A percentile compares a stretch with the other conserved stretches of the same genome.
Evolutionary conservation across 2,329 filamentous ascomycete species (phyloP).

Genomic region (Diaporthe batatas): DNA sequence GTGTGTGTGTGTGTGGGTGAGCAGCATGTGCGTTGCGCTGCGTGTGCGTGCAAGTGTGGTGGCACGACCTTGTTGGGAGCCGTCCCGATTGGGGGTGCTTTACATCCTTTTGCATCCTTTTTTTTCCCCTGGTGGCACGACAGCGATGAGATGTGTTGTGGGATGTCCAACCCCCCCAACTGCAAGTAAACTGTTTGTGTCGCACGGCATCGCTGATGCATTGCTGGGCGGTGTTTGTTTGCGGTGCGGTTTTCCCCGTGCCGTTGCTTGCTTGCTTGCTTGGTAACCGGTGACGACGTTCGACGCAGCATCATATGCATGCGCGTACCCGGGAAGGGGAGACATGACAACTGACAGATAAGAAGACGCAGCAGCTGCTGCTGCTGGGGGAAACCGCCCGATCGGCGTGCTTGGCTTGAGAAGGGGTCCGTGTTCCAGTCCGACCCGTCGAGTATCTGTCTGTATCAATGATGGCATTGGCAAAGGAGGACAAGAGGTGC

Average conservation of each 20-base stretch:
- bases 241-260: conserved; percentile 3
- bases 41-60: conserved; percentile 7
- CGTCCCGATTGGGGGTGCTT: conserved; percentile 25
- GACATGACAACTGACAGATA: conserved; percentile 32
- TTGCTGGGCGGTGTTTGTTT: conserved; percentile 2
- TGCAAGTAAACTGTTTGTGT: conserved; percentile 20
- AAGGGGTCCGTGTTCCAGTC: background rate
- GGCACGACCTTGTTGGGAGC: background rate
- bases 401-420: background rate
- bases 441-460: conserved; percentile 7
- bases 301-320: conserved; percentile 4
- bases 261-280: background rate
- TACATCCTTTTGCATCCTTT: background rate
- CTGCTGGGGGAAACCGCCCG: background rate
- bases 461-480: too few relatives aligned
- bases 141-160: conserved; percentile 13
- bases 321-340: background rate
- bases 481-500: background rate
- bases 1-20: background rate
- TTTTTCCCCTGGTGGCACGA: conserved; percentile 3
- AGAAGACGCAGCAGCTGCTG: background rate
- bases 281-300: conserved; percentile 15
- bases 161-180: background rate
- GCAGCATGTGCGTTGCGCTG: too few relatives aligned
- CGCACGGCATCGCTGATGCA: background rate